These are phyloP conservation scores for Aureobasidium pullulans DNA, from an alignment of 2,329 filamentous ascomycete genomes.

Conservation along the genomic window DNA sequence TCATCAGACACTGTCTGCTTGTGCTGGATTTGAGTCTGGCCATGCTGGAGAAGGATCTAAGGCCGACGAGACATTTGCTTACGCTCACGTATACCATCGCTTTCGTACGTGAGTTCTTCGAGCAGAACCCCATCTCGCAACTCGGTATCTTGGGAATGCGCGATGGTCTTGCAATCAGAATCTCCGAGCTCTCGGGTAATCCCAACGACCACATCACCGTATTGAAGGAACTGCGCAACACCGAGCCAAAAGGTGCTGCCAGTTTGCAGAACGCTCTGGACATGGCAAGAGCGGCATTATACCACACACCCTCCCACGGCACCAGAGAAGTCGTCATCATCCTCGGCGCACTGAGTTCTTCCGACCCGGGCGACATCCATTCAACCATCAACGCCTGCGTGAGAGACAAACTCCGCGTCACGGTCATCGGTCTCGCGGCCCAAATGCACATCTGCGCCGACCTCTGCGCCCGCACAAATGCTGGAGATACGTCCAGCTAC, in stretches of 20 bases:
- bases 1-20: constrained; percentile 91
- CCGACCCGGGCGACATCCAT: constrained; percentile 92
- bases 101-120: constrained; percentile 92
- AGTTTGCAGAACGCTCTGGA: constrained; percentile 87
- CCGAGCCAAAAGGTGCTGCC: constrained; percentile 43
- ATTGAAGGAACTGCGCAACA: constrained; percentile 49
- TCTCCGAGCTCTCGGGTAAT: constrained; percentile 88
- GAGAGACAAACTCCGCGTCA: constrained; percentile 75
- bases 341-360: constrained; percentile 81
- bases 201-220: constrained; percentile 78
- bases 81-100: constrained; percentile 75
- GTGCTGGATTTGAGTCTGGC: constrained; percentile 87
- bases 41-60: constrained; percentile 91
- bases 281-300: constrained; percentile 88
- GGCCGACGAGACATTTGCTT: constrained; percentile 78
- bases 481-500: constrained; percentile 68
- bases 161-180: constrained; percentile 76
- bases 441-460: constrained; percentile 89
- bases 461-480: constrained; percentile 80
- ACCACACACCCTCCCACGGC: constrained; percentile 85
- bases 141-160: constrained; percentile 88
- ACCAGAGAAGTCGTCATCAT: constrained; percentile 89
- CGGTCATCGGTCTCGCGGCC: constrained; percentile 82
- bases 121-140: constrained; percentile 97
- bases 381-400: constrained; percentile 76